phyloP scores from a whole-genome alignment of 1,284 basidiomycete genomes.

The Pseudozyma sp. region DNA sequence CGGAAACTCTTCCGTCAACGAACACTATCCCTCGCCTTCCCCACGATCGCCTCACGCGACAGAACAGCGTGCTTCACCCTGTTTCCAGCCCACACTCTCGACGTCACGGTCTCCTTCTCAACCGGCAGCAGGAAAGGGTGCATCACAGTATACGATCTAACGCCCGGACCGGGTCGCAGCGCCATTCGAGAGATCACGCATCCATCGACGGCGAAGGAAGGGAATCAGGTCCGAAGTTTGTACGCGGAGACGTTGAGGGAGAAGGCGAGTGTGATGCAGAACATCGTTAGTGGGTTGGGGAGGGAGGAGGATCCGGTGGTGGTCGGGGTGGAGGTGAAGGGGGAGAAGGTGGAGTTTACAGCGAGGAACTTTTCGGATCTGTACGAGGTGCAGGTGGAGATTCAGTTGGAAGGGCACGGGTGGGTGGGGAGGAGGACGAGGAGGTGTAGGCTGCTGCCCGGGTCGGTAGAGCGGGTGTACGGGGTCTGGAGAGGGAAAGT shows the following conservation, averaged over 20 bases:
- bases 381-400: slow-evolving; percentile 2
- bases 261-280: slow-evolving; percentile 35
- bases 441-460: too few relatives aligned
- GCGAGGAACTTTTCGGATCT: slow-evolving; percentile 29
- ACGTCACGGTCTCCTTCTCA: slow-evolving; percentile 39
- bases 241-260: slow-evolving; percentile 58
- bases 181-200: slow-evolving; percentile 28
- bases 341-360: neutral
- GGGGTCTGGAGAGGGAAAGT: too few relatives aligned
- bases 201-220: neutral
- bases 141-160: slow-evolving; percentile 39
- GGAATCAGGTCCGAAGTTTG: slow-evolving; percentile 33
- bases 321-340: neutral
- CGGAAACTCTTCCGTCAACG: slow-evolving; percentile 33
- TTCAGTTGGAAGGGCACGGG: slow-evolving; percentile 6
- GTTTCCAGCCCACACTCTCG: slow-evolving; percentile 38
- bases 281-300: slow-evolving; percentile 41
- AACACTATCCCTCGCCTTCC: slow-evolving; percentile 23
- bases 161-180: slow-evolving; percentile 38
- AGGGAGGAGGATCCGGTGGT: slow-evolving; percentile 28
- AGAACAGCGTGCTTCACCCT: slow-evolving; percentile 37
- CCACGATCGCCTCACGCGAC: slow-evolving; percentile 17
- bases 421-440: slow-evolving; percentile 14
- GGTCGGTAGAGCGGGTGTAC: too few relatives aligned
- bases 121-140: slow-evolving; percentile 10